Evolutionary conservation across 768 basidiomycete species (phyloP), one percentile per base, ranked within the genome.

Genomic region (Pulveroboletus ravenelii): DNA sequence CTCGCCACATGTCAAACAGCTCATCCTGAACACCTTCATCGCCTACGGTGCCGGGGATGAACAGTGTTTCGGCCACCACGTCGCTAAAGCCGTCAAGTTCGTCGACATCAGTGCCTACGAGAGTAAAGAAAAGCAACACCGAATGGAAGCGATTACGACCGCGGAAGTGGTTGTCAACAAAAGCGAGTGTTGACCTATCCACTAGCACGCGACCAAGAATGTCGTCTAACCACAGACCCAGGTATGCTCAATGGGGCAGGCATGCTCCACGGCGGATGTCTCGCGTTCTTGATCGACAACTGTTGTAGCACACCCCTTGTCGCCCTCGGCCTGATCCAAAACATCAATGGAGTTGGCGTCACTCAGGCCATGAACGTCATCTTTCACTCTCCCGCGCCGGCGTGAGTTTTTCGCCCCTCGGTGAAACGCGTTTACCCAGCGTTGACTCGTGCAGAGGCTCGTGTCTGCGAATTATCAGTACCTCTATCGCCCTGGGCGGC

Each of bases 161-260:
- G 80, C 82, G 4, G 87, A 87, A 62, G 70, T 87, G 10, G 66
- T 74, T 42, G 81, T 86, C 41, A 74, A 76, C 45, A 82, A 82
- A 71, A 74, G 85, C 82, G 62, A 29, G 81, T 63, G 1, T 41
- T 47, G 8, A 14, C 29, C 3, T 27, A 5, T 31, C 25, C 6
- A 27, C 25, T 27, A 27, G 37, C 12, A 20, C 23, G 14, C 1
- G 6, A 1, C n/a, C 12, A 8, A n/a, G 25, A 5, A 18, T 4
- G 6, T 51, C 39, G 13, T 42, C 52, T 58, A 41, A 58, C 51
- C 15, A 10, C 37, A 17, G 34, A 41, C 8, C 34, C 54, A 85
- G 85, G 77, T 50, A 86, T 87, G 84, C 70, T 87, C 30, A 89
- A 88, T 57, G 85, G 85, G 12, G 83, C 84, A 23, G 82, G 82